Percentiles rank a stretch among this genome's conserved stretches.
These are phyloP conservation scores for Backusella parvicylindrica DNA, from an alignment of 192 early-diverging fungal species.

Conservation along the genomic window DNA sequence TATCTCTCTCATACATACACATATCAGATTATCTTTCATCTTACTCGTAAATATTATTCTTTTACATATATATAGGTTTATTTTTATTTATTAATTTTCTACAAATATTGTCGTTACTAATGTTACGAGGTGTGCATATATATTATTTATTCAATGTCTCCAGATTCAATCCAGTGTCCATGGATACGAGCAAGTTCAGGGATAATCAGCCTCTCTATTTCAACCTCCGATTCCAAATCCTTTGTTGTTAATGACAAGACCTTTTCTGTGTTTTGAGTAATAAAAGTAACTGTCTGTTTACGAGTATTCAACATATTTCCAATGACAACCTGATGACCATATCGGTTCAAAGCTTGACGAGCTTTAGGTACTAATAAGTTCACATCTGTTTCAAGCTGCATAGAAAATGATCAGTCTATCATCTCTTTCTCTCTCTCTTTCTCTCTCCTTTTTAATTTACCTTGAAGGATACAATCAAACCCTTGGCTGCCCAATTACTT, in stretches of 20 bases:
- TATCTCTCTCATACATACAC: too few species aligned
- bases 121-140: neutral
- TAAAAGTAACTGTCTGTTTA: constrained; percentile 78
- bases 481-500: constrained; percentile 83
- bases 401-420: neutral
- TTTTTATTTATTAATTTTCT: neutral
- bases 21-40: neutral
- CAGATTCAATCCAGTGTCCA: constrained; percentile 53
- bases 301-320: constrained; percentile 89
- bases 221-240: constrained; percentile 48
- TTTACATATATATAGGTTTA: neutral
- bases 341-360: constrained; percentile 68
- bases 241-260: constrained; percentile 51
- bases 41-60: too few species aligned
- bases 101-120: neutral
- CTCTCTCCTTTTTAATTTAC: constrained; percentile 27
- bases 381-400: constrained; percentile 86
- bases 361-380: constrained; percentile 80
- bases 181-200: constrained; percentile 66
- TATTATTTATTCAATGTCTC: constrained; percentile 11
- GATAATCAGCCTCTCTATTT: constrained; percentile 75
- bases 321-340: constrained; percentile 97
- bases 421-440: neutral
- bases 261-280: constrained; percentile 43
- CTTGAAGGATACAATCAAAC: constrained; percentile 98